Conservation (phyloP, 805 yeast species). For the Myxozyma udenii region DNA sequence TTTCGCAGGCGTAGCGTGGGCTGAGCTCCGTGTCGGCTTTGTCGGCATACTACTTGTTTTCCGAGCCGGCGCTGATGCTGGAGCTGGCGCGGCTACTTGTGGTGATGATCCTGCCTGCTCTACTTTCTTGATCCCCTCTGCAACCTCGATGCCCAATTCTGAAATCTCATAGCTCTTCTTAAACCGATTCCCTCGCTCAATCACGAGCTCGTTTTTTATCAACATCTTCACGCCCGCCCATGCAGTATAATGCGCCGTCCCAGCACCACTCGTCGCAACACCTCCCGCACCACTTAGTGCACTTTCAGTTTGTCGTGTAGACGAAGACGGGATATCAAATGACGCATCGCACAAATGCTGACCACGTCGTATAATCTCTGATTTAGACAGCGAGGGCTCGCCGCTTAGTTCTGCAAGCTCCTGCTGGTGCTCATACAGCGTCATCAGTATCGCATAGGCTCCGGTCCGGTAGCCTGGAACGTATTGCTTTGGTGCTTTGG, state of each 20-base stretch:
- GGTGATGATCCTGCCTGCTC: background rate
- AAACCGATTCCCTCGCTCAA: constrained; percentile 15
- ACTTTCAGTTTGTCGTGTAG: constrained; percentile 3
- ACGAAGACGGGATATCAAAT: constrained; percentile 18
- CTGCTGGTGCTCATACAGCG: constrained; percentile 44
- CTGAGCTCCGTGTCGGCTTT: background rate
- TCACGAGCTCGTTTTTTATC: constrained; percentile 33
- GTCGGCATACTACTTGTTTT: background rate
- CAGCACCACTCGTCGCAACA: constrained; percentile 16
- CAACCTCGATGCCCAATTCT: constrained; percentile 60
- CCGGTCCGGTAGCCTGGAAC: constrained; percentile 77
- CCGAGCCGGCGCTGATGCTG: background rate
- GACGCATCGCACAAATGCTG: constrained; percentile 33
- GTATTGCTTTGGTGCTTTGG: constrained; percentile 44
- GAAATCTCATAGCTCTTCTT: constrained; percentile 60
- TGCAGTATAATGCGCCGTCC: constrained; percentile 59
- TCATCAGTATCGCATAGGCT: constrained; percentile 74
- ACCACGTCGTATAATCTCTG: constrained; percentile 55
- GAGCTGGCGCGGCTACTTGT: background rate
- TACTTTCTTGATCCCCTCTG: constrained; percentile 46
- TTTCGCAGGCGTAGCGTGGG: background rate
- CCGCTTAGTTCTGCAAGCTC: constrained; percentile 17
- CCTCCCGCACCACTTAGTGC: background rate
- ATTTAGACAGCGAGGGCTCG: constrained; percentile 59
- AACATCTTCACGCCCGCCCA: constrained; percentile 71